A percentile compares a stretch with the other conserved stretches of the same genome.
Conservation (phyloP, 371 early-diverging fungal species). For the Batkoa obscura region DNA sequence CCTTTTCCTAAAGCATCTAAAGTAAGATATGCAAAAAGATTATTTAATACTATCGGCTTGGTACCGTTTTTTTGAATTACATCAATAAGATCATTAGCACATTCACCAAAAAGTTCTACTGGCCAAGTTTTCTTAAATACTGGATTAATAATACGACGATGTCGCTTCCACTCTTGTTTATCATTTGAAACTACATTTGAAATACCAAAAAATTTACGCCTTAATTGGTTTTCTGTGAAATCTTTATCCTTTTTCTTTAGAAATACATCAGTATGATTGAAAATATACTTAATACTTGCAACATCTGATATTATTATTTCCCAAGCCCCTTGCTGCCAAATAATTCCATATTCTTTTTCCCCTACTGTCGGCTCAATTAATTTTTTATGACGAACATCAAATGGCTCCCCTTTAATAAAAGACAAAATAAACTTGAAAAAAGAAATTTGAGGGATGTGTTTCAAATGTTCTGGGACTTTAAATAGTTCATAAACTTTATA, state of each 20-base stretch:
- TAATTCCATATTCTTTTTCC: too few species aligned
- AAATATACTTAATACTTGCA: neutral
- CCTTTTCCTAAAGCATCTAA: constrained; percentile 2
- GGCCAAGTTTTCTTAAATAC: neutral
- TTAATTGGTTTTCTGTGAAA: neutral
- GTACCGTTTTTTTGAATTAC: neutral
- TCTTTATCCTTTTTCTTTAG: neutral
- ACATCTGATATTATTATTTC: neutral
- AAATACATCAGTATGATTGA: neutral
- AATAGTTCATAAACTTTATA: too few species aligned
- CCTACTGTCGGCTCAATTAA: neutral
- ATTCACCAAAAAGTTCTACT: neutral
- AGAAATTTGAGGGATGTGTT: too few species aligned
- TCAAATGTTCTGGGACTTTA: too few species aligned
- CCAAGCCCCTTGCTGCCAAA: neutral
- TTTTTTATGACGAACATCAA: neutral
- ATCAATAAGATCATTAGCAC: neutral
- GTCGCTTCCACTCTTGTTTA: neutral
- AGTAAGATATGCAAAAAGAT: neutral
- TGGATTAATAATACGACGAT: neutral
- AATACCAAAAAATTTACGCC: neutral
- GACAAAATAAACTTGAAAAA: too few species aligned
- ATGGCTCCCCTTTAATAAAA: constrained; percentile 2
- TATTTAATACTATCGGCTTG: neutral
- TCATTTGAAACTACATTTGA: neutral